Percentiles rank a stretch among this genome's conserved stretches.
Evolutionary conservation across 1,284 basidiomycete genomes (phyloP).

Genomic region (Fomitopsis palustris): DNA sequence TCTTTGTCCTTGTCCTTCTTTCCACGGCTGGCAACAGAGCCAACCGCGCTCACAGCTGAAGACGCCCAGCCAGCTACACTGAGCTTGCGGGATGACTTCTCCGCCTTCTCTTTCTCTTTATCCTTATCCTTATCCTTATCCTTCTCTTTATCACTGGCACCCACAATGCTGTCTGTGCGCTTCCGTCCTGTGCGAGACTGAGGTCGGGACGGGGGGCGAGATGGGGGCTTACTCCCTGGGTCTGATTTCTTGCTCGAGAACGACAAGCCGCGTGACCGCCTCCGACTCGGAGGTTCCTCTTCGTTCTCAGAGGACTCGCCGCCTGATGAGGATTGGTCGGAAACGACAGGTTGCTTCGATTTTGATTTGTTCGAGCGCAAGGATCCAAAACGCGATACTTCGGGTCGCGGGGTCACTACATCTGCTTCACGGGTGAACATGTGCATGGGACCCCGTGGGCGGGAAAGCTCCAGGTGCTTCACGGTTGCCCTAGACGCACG

Average conservation of each 20-base stretch:
- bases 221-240: slow-evolving; percentile 42
- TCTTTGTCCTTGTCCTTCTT: slow-evolving; percentile 65
- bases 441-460: slow-evolving; percentile 13
- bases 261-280: slow-evolving; percentile 22
- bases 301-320: slow-evolving; percentile 17
- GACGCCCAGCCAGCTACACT: slow-evolving; percentile 66
- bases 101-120: slow-evolving; percentile 23
- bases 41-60: slow-evolving; percentile 43
- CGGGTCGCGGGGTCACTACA: slow-evolving; percentile 3
- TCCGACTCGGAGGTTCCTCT: slow-evolving; percentile 3
- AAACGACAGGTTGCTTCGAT: slow-evolving; percentile 16
- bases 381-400: slow-evolving; percentile 13
- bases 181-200: slow-evolving; percentile 54
- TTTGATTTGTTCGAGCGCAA: slow-evolving; percentile 19
- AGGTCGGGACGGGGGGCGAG: slow-evolving; percentile 55
- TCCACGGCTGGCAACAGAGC: slow-evolving; percentile 50
- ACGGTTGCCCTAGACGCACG: slow-evolving; percentile 5
- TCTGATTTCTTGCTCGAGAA: slow-evolving; percentile 39
- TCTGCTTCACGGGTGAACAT: slow-evolving; percentile 12
- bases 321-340: slow-evolving; percentile 9
- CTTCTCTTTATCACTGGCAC: slow-evolving; percentile 33
- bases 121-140: slow-evolving; percentile 32
- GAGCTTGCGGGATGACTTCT: slow-evolving; percentile 28
- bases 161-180: slow-evolving; percentile 52
- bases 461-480: slow-evolving; percentile 5